Conservation (phyloP, 2,329 filamentous ascomycete species). For the Passalora sequoiae region DNA sequence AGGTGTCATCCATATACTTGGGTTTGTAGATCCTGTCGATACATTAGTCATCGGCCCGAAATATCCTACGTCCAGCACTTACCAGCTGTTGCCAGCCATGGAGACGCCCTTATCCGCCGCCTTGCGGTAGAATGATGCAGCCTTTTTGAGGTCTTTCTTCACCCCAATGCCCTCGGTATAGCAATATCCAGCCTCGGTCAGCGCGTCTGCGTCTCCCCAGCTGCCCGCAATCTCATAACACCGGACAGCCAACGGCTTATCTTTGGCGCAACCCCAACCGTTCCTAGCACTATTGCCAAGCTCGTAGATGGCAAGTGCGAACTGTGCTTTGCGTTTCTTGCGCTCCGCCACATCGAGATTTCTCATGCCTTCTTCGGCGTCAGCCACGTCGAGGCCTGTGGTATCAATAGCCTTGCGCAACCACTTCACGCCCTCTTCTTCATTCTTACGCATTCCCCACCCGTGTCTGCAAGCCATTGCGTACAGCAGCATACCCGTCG, state of each 20-base stretch:
- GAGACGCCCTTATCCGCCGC: conserved; percentile 91
- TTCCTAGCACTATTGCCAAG: conserved; percentile 96
- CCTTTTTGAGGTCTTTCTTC: conserved; percentile 94
- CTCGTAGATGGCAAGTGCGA: conserved; percentile 93
- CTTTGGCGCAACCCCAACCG: conserved; percentile 93
- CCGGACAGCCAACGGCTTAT: conserved; percentile 77
- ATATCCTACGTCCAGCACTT: conserved; percentile 39
- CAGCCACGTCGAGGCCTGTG: conserved; percentile 79
- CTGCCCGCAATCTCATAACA: conserved; percentile 95
- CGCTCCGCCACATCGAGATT: conserved; percentile 50
- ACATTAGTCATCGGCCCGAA: conserved; percentile 3
- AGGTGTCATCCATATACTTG: conserved; percentile 65
- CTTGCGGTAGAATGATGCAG: conserved; percentile 81
- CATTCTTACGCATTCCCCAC: conserved; percentile 95
- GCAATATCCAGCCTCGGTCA: conserved; percentile 92
- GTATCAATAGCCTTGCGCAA: conserved; percentile 83
- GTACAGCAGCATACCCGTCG: conserved; percentile 93
- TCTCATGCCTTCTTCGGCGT: conserved; percentile 33
- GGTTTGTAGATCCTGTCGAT: conserved; percentile 84
- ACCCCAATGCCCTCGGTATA: conserved; percentile 90
- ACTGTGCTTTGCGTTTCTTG: conserved; percentile 84
- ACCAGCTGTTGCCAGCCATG: conserved; percentile 99
- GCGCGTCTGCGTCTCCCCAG: conserved; percentile 92
- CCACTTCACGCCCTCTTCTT: conserved; percentile 85
- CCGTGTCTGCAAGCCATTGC: conserved; percentile 91